These are phyloP conservation scores for Nicotiana rustica DNA, from an alignment of 305 asterid species.

Conservation along the genomic window DNA sequence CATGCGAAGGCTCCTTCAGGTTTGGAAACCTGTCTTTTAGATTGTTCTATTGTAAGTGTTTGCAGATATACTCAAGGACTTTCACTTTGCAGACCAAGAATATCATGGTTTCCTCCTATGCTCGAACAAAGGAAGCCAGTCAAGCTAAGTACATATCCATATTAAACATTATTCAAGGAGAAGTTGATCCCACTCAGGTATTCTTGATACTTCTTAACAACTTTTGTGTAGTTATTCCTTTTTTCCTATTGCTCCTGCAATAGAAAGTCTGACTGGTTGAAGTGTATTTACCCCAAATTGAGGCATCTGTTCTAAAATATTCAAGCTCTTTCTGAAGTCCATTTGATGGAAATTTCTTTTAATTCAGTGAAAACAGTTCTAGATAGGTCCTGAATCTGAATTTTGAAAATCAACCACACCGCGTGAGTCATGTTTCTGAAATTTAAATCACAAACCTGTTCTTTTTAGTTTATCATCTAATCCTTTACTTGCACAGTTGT, in stretches of 20 bases:
- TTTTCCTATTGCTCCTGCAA: not conserved
- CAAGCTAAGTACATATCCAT: slow-evolving; percentile 98
- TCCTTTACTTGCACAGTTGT: not conserved
- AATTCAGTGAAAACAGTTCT: not conserved
- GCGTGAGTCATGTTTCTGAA: not conserved
- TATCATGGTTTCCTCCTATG: slow-evolving; percentile 94
- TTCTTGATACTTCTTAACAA: slow-evolving; percentile 22
- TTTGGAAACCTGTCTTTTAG: slow-evolving; percentile 44
- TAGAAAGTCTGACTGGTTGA: not conserved
- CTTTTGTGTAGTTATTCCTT: not conserved
- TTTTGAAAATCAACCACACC: slow-evolving; percentile 5
- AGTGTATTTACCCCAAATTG: not conserved
- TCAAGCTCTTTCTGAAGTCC: not conserved
- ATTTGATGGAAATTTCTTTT: slow-evolving; percentile 5
- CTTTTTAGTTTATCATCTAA: not conserved
- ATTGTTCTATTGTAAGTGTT: slow-evolving; percentile 35
- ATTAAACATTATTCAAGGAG: slow-evolving; percentile 98
- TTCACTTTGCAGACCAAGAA: slow-evolving; percentile 82
- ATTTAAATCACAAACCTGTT: not conserved
- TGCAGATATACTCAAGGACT: slow-evolving; percentile 41
- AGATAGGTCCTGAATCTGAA: not conserved
- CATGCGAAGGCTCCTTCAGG: slow-evolving; percentile 99
- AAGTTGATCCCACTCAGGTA: slow-evolving; percentile 99
- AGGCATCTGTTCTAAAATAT: not conserved
- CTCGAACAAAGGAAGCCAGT: slow-evolving; percentile 97